A percentile compares a stretch with the other conserved stretches of the same genome.
phyloP scores from a whole-genome alignment of 1,284 basidiomycete genomes.

The Sanghuangporus baumii region DNA sequence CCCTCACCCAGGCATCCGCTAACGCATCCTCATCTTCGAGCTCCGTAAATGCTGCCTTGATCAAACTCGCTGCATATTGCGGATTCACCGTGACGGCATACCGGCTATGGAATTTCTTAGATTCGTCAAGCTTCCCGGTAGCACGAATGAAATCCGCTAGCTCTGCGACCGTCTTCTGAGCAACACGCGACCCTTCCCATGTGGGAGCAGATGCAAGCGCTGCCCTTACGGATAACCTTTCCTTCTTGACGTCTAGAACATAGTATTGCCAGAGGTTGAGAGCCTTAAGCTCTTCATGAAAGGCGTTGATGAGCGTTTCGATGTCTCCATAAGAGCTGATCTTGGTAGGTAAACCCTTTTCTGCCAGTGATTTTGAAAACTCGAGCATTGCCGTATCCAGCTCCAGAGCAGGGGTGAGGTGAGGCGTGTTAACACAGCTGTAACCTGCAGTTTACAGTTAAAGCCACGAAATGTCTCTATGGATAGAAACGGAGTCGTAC shows the following conservation, averaged over 20 bases:
- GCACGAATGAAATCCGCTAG: conserved; percentile 59
- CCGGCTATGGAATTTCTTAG: conserved; percentile 57
- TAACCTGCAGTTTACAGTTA: conserved; percentile 50
- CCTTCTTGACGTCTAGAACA: conserved; percentile 66
- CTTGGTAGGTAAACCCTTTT: conserved; percentile 65
- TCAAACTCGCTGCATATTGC: conserved; percentile 57
- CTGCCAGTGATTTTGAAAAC: conserved; percentile 64
- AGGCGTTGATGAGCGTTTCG: conserved; percentile 55
- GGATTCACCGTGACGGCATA: conserved; percentile 64
- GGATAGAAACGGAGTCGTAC: conserved; percentile 36
- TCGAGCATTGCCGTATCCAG: conserved; percentile 80
- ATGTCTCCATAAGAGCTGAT: conserved; percentile 67
- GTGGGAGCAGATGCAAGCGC: conserved; percentile 41
- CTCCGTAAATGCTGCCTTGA: conserved; percentile 63
- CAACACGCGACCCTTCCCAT: conserved; percentile 56
- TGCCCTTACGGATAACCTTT: conserved; percentile 48
- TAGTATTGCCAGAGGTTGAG: conserved; percentile 91
- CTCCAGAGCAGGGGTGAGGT: conserved; percentile 83
- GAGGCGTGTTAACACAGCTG: conserved; percentile 84
- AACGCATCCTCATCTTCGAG: conserved; percentile 48
- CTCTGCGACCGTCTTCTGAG: conserved; percentile 57
- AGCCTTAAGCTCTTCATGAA: conserved; percentile 55
- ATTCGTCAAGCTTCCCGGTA: conserved; percentile 50
- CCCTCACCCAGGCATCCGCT: conserved; percentile 64
- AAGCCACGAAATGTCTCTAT: conserved; percentile 13